A percentile compares a stretch with the other conserved stretches of the same genome.
phyloP scores from a whole-genome alignment of 1,139 yeast species.

The Yamadazyma songkhlaensis region DNA sequence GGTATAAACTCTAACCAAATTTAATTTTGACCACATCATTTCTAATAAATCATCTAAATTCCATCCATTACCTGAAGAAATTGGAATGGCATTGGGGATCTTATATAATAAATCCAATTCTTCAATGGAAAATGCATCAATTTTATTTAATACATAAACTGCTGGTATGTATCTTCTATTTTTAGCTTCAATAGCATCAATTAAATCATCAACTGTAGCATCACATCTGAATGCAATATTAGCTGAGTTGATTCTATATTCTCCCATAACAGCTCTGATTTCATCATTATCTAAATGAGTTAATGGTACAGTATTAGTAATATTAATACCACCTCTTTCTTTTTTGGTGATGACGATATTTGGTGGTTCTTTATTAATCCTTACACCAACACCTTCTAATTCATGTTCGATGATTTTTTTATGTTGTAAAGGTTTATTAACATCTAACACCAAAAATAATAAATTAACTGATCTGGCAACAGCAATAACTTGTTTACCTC shows the following conservation, averaged over 20 bases:
- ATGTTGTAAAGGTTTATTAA: constrained; percentile 91
- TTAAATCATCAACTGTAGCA: constrained; percentile 93
- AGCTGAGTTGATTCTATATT: constrained; percentile 94
- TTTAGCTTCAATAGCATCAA: constrained; percentile 89
- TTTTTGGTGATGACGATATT: constrained; percentile 87
- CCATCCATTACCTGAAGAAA: constrained; percentile 95
- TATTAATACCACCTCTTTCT: constrained; percentile 92
- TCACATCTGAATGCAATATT: constrained; percentile 96
- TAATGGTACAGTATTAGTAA: constrained; percentile 89
- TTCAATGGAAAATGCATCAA: constrained; percentile 90
- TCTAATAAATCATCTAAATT: constrained; percentile 91
- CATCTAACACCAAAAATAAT: constrained; percentile 90
- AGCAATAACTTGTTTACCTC: constrained; percentile 98
- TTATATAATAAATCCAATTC: constrained; percentile 86
- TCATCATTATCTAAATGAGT: constrained; percentile 91
- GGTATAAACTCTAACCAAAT: constrained; percentile 91
- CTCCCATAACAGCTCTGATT: constrained; percentile 92
- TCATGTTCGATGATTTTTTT: constrained; percentile 92
- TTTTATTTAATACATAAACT: constrained; percentile 87
- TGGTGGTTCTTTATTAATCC: constrained; percentile 89
- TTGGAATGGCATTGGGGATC: constrained; percentile 96
- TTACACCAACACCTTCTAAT: constrained; percentile 94
- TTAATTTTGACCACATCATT: constrained; percentile 89
- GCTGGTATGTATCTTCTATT: constrained; percentile 94
- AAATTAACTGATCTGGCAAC: constrained; percentile 95